Evolutionary conservation across 441 rosid species (phyloP), one percentile per base, ranked within the genome.

Genomic region (Raphanus hybrid): DNA sequence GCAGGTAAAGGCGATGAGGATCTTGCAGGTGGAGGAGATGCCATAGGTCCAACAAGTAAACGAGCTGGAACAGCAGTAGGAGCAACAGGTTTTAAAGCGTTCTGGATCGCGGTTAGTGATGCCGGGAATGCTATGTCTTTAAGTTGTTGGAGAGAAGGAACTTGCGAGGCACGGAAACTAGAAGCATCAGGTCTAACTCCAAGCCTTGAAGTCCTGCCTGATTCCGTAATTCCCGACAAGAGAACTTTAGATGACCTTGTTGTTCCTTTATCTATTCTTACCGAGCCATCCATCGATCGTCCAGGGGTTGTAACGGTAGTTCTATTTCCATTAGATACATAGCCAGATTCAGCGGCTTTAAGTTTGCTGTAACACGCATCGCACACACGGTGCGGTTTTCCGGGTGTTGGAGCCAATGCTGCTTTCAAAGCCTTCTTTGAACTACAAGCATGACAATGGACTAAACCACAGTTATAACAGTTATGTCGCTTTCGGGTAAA

Each of bases 321-420:
- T 73, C 91, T 84, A 65, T 52, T 87, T 35, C 75, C 73, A 48
- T 72, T 72, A 69, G 74, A 81, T 7, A 75, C 64, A 58, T 68
- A 67, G 67, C 92, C 85, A 10, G 89, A 73, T 26, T 94, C 98
- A 0, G 87, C 86, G 15, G 95, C 86, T 86, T 94, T 94, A 20
- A 94, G 90, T 78, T 94, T 94, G n/a, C 84, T 71, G 73, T 86
- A 91, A 77, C 98, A 94, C 1, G 96, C 82, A 78, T 91, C 98
- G n/a, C 97, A 94, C 23, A 94, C 97, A 0, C 98, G 94, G 75
- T 92, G 97, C 0, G 98, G 98, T 75, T 92, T 94, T 39, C 97
- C 97, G 1, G 98, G 97, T 61, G 97, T 94, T 59, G 98, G 97
- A 70, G 98, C 98, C 74, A 94, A 80, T 78, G 98, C 97, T 16